Base-by-base conservation (phyloP, 1,284 basidiomycete genomes). In the Rugosomyces carneus region DNA sequence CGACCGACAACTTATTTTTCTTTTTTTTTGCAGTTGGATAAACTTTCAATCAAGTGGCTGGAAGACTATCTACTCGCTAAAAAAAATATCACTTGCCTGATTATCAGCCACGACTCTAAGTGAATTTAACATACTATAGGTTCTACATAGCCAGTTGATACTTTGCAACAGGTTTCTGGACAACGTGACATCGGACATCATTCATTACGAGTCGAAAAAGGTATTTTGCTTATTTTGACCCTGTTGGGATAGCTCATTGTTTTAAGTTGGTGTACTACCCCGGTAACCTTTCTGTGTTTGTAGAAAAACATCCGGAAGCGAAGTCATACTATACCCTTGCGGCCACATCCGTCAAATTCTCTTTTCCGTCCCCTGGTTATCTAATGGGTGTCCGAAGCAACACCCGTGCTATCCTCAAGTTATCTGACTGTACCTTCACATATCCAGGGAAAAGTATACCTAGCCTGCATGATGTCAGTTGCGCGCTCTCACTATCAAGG, bases 51-150 rank as follows among this genome's bases (percentile, higher is more conserved):
- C 44, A 73, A 81, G 53, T 99, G 95, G 96, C 73, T 99, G 29
- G 92, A 98, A 67, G 71, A 90, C 56, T 99, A 93, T 71, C 78
- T 97, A 39, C 79, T 78, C 51, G 73, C 81, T 16, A 85, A 94
- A 60, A 84, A 73, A 52, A 79, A 89, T 54, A 78, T 95, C 53
- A 99, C 95, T 44, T 94, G 91, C 65, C 73, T 99, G 57, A 93
- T 97, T 60, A 78, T 99, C 66, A 96, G 93, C 71, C 95, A 99
- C 76, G 95, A 99, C 73, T 96, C 93, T 57, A 87, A 92, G 87
- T 89, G 54, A 54, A 81, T 68, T 35, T 29, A 32, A 38, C 48
- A 36, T 15, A 45, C 35, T 32, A 29, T 5, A 23, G 21, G 21
- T 23, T 23, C 21, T 23, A 7, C 21, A 23, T 7, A 23, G 21